Conservation (phyloP, 2,329 filamentous ascomycete species). For the Volutella citrinella region DNA sequence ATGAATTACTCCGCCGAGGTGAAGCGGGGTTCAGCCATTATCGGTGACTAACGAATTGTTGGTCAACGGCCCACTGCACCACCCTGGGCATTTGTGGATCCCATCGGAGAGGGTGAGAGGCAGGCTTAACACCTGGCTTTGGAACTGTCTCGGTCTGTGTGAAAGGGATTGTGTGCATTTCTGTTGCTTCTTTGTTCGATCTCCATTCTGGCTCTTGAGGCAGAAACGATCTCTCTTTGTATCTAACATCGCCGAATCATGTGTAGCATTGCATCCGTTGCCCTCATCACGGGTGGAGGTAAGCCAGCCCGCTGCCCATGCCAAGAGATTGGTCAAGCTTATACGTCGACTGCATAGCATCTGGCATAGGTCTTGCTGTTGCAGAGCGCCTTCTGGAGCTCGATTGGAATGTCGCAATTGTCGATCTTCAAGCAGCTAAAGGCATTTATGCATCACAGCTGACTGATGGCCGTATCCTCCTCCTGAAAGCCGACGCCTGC, state of each 20-base stretch:
- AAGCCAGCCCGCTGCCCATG: neutral
- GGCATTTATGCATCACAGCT: neutral
- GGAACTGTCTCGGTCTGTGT: neutral
- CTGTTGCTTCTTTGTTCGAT: neutral
- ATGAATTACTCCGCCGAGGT: neutral
- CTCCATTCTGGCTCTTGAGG: neutral
- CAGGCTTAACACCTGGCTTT: neutral
- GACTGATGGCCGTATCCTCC: neutral
- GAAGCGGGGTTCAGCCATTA: too few relatives aligned
- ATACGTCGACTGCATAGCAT: neutral
- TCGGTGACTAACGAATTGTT: neutral
- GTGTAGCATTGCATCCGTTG: neutral
- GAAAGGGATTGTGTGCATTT: neutral
- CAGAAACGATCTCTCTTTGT: neutral
- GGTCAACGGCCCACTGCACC: neutral
- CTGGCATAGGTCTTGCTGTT: neutral
- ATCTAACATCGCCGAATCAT: neutral
- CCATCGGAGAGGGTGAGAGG: neutral
- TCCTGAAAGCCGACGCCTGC: neutral
- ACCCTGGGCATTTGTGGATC: constrained; percentile 1
- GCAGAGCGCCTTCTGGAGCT: neutral
- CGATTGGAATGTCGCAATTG: neutral
- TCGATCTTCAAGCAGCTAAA: neutral
- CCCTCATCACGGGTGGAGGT: neutral
- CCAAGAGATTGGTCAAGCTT: neutral